These are phyloP conservation scores for Filobasidium uniguttulatum DNA, from an alignment of 1,284 basidiomycete genomes.

Conservation along the genomic window DNA sequence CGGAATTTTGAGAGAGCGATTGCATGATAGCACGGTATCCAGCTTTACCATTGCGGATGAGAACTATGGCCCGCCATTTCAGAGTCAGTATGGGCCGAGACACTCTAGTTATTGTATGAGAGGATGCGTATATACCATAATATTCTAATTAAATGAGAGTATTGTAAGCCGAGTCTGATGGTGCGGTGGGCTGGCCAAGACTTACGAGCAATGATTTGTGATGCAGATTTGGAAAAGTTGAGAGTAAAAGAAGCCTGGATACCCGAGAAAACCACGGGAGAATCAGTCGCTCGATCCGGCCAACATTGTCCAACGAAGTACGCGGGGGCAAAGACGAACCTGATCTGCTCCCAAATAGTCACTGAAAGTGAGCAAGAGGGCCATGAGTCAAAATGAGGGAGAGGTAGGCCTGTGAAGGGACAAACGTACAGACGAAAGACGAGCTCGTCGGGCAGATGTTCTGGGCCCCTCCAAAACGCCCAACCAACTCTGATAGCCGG, in stretches of 20 bases:
- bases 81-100: neutral
- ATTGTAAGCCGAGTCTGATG: neutral
- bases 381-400: neutral
- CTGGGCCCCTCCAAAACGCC: conserved; percentile 26
- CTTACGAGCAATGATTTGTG: conserved; percentile 23
- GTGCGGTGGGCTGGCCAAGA: neutral
- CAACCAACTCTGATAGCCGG: conserved; percentile 30
- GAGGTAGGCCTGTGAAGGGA: no score
- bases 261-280: conserved; percentile 1
- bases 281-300: neutral
- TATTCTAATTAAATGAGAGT: conserved; percentile 10
- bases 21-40: conserved; percentile 34
- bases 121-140: conserved; percentile 8
- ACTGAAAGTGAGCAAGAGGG: conserved; percentile 3
- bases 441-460: conserved; percentile 30
- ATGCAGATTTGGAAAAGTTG: conserved; percentile 28
- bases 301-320: neutral
- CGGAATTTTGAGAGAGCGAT: conserved; percentile 19
- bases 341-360: conserved; percentile 21
- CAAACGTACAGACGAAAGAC: conserved; percentile 25
- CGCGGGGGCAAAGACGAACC: neutral
- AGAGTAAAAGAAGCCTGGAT: conserved; percentile 25
- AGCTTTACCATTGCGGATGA: conserved; percentile 22
- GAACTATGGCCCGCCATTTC: conserved; percentile 10
- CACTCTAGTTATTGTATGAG: neutral